Evolutionary conservation across 2,329 filamentous ascomycete genomes (phyloP), one percentile per base, ranked within the genome.

Genomic region (Hypoxylon sp.): DNA sequence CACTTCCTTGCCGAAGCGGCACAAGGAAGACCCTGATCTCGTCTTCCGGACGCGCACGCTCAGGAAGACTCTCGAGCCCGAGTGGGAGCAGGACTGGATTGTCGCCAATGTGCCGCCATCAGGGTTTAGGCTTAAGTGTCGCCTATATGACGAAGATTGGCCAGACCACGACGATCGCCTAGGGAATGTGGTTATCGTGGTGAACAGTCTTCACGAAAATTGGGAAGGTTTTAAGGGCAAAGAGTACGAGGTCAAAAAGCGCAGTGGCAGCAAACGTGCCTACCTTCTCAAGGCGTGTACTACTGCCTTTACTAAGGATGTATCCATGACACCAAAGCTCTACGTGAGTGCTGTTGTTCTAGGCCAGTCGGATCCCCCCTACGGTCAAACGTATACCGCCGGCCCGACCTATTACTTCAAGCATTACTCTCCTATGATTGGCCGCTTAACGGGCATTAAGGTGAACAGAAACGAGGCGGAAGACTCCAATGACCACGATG

Each of bases 391-490:
- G 75, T 97, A 93, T 77, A 97, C 94, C 0, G 71, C 95, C 30
- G 93, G 91, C 0, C 92, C 93, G 10, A 78, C 89, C 80, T 73
- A 71, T 48, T 97, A 89, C 87, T 89, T 91, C 67, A 91, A 91
- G 70, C 94, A 97, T 76, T 94, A 90, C 73, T 96, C 92, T 67
- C 93, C 94, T 3, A 86, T 97, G 81, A 92, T 97, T 65, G 94
- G 94, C 2, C 87, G 93, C 46, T 79, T 97, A 56, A 85, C 90
- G 2, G 91, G 92, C 3, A 88, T 87, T 11, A 91, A 90, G 74
- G 87, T 90, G 73, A 85, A 87, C 73, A 79, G 82, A 75, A 81
- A 90, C 71, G 83, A 89, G 72, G 75, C 83, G 10, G 76, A 83
- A 5, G 82, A 85, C 47, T 74, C 72, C 15, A 73, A 77, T 20